Conservation (phyloP, 345 rosid species). For the Angophora floribunda region DNA sequence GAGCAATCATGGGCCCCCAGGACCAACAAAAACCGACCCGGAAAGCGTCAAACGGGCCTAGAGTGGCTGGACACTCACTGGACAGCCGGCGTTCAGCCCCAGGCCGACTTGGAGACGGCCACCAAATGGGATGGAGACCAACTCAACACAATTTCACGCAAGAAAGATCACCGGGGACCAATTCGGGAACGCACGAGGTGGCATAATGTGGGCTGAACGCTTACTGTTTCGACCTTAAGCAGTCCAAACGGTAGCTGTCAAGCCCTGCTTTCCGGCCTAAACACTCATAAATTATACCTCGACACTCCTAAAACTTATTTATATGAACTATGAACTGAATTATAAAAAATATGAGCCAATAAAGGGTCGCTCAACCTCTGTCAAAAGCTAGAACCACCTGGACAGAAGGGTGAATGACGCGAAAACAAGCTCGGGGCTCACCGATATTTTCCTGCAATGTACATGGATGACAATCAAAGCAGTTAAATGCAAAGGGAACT, state of each 20-base stretch:
- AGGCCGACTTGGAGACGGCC: neutral
- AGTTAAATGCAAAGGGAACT: neutral
- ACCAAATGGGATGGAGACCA: neutral
- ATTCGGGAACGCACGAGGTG: neutral
- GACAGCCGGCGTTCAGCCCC: neutral
- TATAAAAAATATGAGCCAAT: neutral
- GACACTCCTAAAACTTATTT: neutral
- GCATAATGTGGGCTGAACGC: neutral
- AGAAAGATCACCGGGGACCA: neutral
- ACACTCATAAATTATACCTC: neutral
- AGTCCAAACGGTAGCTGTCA: neutral
- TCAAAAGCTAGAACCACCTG: neutral
- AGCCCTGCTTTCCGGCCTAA: neutral
- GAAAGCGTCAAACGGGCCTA: neutral
- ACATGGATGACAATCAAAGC: neutral
- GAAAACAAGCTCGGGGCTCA: neutral
- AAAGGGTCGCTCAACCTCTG: neutral
- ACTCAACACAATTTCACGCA: fast-evolving
- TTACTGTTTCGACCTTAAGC: neutral
- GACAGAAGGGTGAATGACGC: neutral
- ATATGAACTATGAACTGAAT: neutral
- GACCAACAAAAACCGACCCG: neutral
- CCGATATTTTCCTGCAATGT: neutral
- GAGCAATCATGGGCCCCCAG: neutral
- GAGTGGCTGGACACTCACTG: neutral